These are phyloP conservation scores for Fonsecaea nubica DNA, from an alignment of 2,329 filamentous ascomycete species.

Conservation along the genomic window DNA sequence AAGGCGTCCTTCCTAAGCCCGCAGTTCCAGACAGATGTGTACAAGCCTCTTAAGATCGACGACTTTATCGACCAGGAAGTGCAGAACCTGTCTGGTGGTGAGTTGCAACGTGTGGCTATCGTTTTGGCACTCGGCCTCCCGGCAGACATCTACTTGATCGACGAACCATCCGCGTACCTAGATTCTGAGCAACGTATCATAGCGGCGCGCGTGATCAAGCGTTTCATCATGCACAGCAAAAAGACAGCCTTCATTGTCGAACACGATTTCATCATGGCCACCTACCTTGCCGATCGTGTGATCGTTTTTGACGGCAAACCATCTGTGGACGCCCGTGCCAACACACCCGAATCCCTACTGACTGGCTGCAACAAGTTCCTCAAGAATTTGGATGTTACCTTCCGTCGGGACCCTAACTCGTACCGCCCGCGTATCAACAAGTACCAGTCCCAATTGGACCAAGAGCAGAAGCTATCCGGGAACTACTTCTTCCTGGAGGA, in stretches of 20 bases:
- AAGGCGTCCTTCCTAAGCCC: conserved; percentile 94
- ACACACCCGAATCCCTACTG: conserved; percentile 86
- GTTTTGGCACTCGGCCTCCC: conserved; percentile 94
- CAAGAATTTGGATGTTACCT: conserved; percentile 96
- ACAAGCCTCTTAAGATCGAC: conserved; percentile 98
- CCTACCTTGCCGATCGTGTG: conserved; percentile 84
- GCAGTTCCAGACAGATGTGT: conserved; percentile 99
- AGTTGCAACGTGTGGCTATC: conserved; percentile 98
- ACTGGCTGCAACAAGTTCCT: conserved; percentile 97
- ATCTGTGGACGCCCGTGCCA: conserved; percentile 84
- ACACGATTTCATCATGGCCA: conserved; percentile 99
- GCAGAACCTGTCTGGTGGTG: conserved; percentile 98
- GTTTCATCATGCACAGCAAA: conserved; percentile 99
- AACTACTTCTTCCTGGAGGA: conserved; percentile 99
- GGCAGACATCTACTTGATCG: conserved; percentile 97
- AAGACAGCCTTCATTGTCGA: conserved; percentile 99
- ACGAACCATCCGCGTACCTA: conserved; percentile 95
- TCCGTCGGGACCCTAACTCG: conserved; percentile 95
- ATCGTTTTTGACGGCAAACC: conserved; percentile 98
- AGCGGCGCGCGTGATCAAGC: conserved; percentile 95
- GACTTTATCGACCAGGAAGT: conserved; percentile 99
- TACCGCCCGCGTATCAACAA: conserved; percentile 99
- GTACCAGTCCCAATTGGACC: conserved; percentile 90
- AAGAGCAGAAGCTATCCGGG: conserved; percentile 91
- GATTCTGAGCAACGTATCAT: conserved; percentile 99